Percentiles rank a stretch among this genome's conserved stretches.
Evolutionary conservation across 345 rosid genomes (phyloP).

Genomic region (Chamaenerion angustifolium): DNA sequence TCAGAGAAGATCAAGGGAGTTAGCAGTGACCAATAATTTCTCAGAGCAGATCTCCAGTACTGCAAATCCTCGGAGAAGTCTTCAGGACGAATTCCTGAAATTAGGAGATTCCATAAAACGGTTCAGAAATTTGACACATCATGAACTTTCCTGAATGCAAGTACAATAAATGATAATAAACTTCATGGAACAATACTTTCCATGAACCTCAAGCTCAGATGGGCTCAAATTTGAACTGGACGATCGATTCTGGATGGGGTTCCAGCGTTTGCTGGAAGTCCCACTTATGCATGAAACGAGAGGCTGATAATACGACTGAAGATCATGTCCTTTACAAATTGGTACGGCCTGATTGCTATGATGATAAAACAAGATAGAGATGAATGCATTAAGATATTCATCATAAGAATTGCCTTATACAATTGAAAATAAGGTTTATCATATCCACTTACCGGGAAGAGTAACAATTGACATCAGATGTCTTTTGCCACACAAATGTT

Average conservation of each 20-base stretch:
- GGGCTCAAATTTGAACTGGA: constrained; percentile 39
- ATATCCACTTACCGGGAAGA: constrained; percentile 48
- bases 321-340: constrained; percentile 57
- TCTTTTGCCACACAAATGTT: constrained; percentile 94
- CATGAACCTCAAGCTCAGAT: constrained; percentile 60
- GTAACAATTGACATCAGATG: constrained; percentile 44
- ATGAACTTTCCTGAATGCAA: too few relatives aligned
- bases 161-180: not conserved
- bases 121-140: too few relatives aligned
- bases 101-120: constrained; percentile 11
- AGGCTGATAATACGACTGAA: constrained; percentile 63
- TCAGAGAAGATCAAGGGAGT: constrained; percentile 95
- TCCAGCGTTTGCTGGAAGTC: constrained; percentile 71
- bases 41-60: constrained; percentile 57
- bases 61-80: constrained; percentile 70
- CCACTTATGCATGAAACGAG: constrained; percentile 69
- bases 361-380: not conserved
- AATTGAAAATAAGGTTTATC: not conserved
- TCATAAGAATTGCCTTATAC: too few relatives aligned
- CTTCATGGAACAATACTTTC: constrained; percentile 41
- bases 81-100: constrained; percentile 61
- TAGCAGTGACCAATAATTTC: constrained; percentile 86
- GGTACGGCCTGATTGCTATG: constrained; percentile 43
- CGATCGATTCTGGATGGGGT: constrained; percentile 73
- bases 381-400: not conserved